phyloP scores from a whole-genome alignment of 2,329 filamentous ascomycete species.

The Cryphonectria japonica region DNA sequence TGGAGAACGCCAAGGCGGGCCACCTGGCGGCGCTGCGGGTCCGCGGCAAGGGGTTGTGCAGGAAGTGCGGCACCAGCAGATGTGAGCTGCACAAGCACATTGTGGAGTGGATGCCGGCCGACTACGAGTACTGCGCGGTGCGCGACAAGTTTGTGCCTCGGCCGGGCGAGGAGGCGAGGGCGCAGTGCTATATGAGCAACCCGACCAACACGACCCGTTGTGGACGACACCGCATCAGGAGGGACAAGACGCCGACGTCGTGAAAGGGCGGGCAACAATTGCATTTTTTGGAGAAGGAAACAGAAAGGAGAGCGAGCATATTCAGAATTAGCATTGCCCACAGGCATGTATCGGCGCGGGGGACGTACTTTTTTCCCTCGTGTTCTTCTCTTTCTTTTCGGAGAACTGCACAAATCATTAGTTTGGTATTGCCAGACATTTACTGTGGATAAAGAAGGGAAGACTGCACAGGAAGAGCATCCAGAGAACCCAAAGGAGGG shows the following conservation, averaged over 20 bases:
- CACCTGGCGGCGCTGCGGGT: conserved; percentile 54
- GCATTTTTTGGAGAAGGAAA: not conserved
- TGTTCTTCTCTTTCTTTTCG: not conserved
- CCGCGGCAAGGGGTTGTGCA: conserved; percentile 63
- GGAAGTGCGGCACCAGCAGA: conserved; percentile 63
- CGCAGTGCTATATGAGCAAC: conserved; percentile 62
- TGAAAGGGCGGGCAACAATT: not conserved
- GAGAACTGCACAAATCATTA: not conserved
- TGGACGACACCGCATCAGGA: conserved; percentile 54
- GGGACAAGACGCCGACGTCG: conserved; percentile 29
- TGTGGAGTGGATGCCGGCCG: conserved; percentile 60
- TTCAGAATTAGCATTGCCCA: not conserved
- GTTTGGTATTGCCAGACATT: not conserved
- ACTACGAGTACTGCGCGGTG: conserved; percentile 63
- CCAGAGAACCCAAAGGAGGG: not conserved
- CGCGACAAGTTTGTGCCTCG: conserved; percentile 58
- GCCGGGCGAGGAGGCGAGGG: conserved; percentile 50
- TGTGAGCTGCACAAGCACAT: conserved; percentile 68
- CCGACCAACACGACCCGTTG: conserved; percentile 62
- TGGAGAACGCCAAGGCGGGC: conserved; percentile 29
- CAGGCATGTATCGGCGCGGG: not conserved
- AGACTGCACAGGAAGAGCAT: not conserved
- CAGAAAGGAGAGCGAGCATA: not conserved
- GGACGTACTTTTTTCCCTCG: too few relatives aligned
- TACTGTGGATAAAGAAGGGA: not conserved